Percentiles rank a stretch among this genome's conserved stretches.
Evolutionary conservation across 805 yeast genomes (phyloP).

Genomic region (Dipodascus albidus): DNA sequence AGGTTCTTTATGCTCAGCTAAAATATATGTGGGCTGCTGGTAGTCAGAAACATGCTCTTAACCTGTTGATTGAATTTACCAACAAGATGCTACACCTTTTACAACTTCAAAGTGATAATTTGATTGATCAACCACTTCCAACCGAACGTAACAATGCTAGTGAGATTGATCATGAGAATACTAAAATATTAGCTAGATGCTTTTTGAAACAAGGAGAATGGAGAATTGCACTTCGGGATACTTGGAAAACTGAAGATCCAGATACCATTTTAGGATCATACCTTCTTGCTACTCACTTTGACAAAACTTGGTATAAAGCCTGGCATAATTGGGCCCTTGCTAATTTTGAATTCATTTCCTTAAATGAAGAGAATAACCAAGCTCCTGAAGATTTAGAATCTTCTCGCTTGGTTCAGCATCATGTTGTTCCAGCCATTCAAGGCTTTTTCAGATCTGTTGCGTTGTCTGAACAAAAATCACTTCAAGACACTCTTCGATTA

Average conservation of each 20-base stretch:
- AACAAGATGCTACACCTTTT: constrained; percentile 81
- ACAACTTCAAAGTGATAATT: constrained; percentile 65
- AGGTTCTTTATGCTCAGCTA: constrained; percentile 92
- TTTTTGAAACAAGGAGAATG: constrained; percentile 97
- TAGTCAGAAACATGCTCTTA: constrained; percentile 72
- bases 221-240: constrained; percentile 72
- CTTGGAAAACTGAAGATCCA: constrained; percentile 60
- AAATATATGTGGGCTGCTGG: constrained; percentile 97
- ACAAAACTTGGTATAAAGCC: constrained; percentile 89
- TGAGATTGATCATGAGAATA: constrained; percentile 69
- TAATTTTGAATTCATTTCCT: constrained; percentile 84
- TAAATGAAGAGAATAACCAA: background rate
- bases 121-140: constrained; percentile 78
- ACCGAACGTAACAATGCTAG: constrained; percentile 57
- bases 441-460: constrained; percentile 95
- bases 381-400: constrained; percentile 11
- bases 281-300: constrained; percentile 89
- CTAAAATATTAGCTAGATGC: constrained; percentile 81
- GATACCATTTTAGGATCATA: constrained; percentile 87
- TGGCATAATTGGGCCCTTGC: constrained; percentile 99
- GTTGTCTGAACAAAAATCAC: constrained; percentile 70
- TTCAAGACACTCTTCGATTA: constrained; percentile 85
- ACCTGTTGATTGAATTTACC: constrained; percentile 80
- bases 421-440: constrained; percentile 90
- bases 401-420: constrained; percentile 48